Base-by-base conservation (phyloP, 495 filamentous ascomycete species). In the Penicillium manginii region DNA sequence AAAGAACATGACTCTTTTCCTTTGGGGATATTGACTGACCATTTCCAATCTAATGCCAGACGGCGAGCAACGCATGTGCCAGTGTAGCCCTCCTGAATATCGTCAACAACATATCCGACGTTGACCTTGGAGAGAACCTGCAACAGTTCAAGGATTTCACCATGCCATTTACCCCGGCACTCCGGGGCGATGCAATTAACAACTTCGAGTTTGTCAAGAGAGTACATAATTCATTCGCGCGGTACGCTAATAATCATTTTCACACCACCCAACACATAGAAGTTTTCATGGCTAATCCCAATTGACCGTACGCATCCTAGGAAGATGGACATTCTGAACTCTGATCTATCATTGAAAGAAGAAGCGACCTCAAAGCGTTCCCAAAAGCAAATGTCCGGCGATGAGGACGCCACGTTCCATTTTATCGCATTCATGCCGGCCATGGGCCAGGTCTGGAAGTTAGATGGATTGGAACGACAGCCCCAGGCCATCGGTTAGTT, bases 351-450 rank as follows among this genome's bases (percentile, higher is more conserved):
- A n/a, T 80, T 94, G 18, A 80, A 85, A 32, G 81, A 84, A 35
- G 85, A 91, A 42, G 79, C 82, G 2, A 76, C 75, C 5, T 69
- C 74, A 54, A 80, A 64, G 42, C 60, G 64, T 7, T 66, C 74
- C 19, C 62, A 70, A 17, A 68, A 52, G 2, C 64, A 69, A 8
- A 72, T 77, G 35, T 73, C 78, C 11, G 69, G 73, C 12, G 72
- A 83, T 7, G 75, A 76, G 1, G 83, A 88, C 43, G 71, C 76
- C 3, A 83, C 79, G 1, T 94, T 88, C 62, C 94, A 98, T 65
- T 98, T 93, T 69, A 89, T 96, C 60, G 92, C 92, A 4, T 96
- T 90, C 66, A 87, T 97, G 43, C 92, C 93, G 12, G 82, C 88
- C 17, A 78, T 84, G 39, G 86, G 84, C 6, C 77, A 84, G 33